A percentile compares a stretch with the other conserved stretches of the same genome.
phyloP scores from a whole-genome alignment of 23 red algal species.

The Cyanidioschyzon merolae region DNA sequence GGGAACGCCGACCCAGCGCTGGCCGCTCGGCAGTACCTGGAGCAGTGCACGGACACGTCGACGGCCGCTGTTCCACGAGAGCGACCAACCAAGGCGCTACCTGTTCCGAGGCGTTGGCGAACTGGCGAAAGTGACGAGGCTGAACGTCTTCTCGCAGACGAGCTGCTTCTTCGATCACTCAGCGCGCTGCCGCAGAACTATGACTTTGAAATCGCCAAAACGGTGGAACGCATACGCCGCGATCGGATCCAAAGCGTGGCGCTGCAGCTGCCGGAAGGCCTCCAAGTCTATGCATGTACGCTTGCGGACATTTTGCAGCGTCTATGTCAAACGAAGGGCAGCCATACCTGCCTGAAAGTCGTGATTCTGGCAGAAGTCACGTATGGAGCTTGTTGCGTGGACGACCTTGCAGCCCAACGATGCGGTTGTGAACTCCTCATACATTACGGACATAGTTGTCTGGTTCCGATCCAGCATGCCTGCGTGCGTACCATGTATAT shows the following conservation, averaged over 20 bases:
- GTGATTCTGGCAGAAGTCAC: slow-evolving; percentile 84
- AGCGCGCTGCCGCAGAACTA: slow-evolving; percentile 13
- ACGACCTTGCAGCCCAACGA: slow-evolving; percentile 62
- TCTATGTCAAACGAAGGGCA: neutral
- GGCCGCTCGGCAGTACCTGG: too few relatives aligned
- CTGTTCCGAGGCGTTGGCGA: too few relatives aligned
- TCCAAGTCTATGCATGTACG: slow-evolving; percentile 61
- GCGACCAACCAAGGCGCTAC: too few relatives aligned
- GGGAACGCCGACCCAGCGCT: too few relatives aligned
- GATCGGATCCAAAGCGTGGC: slow-evolving; percentile 40
- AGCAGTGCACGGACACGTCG: too few relatives aligned
- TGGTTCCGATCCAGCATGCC: slow-evolving; percentile 58
- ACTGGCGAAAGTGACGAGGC: too few relatives aligned
- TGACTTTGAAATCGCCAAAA: slow-evolving; percentile 24
- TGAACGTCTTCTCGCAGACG: neutral
- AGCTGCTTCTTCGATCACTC: neutral
- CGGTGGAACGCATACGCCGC: slow-evolving; percentile 66
- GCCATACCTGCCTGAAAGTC: slow-evolving; percentile 16
- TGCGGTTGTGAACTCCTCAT: slow-evolving; percentile 72
- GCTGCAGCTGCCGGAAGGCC: slow-evolving; percentile 90
- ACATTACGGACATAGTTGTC: slow-evolving; percentile 93
- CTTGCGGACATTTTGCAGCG: slow-evolving; percentile 53
- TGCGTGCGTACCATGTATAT: slow-evolving; percentile 69
- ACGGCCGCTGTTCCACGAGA: too few relatives aligned
- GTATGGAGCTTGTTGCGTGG: slow-evolving; percentile 96